Conservation (phyloP, 2,329 filamentous ascomycete species). For the Sporothrix humicola region DNA sequence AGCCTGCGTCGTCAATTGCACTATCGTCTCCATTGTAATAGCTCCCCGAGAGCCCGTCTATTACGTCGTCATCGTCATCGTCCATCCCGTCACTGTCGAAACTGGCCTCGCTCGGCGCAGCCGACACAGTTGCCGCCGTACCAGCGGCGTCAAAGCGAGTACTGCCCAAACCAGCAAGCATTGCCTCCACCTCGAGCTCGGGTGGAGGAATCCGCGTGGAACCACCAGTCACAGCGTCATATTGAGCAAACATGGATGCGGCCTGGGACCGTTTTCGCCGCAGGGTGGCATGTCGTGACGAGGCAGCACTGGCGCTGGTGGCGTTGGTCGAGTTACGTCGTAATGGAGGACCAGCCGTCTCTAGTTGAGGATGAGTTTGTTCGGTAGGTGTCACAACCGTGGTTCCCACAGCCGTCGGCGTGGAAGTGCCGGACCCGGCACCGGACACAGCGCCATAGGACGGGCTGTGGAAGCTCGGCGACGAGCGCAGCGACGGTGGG, state of each 20-base stretch:
- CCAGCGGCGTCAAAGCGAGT: constrained; percentile 46
- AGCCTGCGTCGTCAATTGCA: constrained; percentile 46
- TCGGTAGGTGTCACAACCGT: constrained; percentile 5
- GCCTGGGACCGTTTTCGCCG: constrained; percentile 36
- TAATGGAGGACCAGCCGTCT: neutral
- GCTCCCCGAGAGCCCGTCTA: constrained; percentile 5
- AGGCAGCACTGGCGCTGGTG: neutral
- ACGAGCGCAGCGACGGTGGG: constrained; percentile 43
- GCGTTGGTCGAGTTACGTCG: constrained; percentile 17
- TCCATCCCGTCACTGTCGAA: constrained; percentile 42
- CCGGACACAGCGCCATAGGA: constrained; percentile 45
- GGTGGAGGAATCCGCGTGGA: constrained; percentile 47
- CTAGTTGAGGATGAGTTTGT: neutral
- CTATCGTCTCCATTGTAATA: constrained; percentile 42
- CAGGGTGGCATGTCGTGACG: constrained; percentile 32
- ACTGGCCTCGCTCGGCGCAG: constrained; percentile 52
- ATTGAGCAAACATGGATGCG: constrained; percentile 35
- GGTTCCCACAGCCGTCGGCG: neutral
- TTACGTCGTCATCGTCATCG: constrained; percentile 32
- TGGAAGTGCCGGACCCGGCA: neutral
- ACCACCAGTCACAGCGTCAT: constrained; percentile 39
- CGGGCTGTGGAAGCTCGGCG: constrained; percentile 44
- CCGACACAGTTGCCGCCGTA: constrained; percentile 57
- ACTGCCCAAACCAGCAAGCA: constrained; percentile 59
- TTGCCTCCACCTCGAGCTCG: constrained; percentile 57